Evolutionary conservation across 225 moss, liverwort and hornwort genomes (phyloP).

Genomic region (Pseudoscleropodium purum): DNA sequence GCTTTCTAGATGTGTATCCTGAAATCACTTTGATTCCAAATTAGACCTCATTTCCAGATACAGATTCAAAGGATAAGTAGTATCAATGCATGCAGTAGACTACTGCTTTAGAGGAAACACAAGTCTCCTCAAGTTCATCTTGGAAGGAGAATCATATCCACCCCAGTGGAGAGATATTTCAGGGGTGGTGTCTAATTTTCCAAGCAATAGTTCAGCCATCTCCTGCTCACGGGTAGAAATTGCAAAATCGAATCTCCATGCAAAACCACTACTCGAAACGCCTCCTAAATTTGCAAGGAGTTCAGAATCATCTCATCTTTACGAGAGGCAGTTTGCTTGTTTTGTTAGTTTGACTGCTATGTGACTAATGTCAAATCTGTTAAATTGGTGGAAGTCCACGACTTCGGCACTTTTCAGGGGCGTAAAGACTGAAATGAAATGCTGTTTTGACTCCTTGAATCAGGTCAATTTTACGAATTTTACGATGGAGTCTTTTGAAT

Average conservation of each 20-base stretch:
- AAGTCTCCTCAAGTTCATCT: not conserved
- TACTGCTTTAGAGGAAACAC: not conserved
- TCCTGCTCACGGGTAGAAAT: too few species aligned
- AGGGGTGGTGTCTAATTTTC: not conserved
- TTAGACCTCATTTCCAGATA: too few species aligned
- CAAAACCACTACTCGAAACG: not conserved
- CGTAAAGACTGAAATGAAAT: not conserved
- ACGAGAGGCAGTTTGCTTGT: not conserved
- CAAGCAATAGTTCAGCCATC: not conserved
- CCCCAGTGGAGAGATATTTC: not conserved
- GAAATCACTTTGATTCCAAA: too few species aligned
- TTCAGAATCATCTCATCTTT: not conserved
- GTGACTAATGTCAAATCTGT: not conserved
- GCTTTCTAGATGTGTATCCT: not conserved
- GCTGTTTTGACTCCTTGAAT: not conserved
- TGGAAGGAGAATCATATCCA: not conserved
- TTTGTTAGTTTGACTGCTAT: not conserved
- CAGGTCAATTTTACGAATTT: not conserved
- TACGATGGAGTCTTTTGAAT: not conserved
- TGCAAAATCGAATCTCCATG: not conserved
- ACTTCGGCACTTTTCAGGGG: not conserved
- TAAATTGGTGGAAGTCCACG: not conserved
- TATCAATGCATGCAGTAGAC: not conserved
- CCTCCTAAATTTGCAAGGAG: not conserved
- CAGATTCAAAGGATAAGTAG: not conserved